Evolutionary conservation across 768 basidiomycete genomes (phyloP), one percentile per base, ranked within the genome.

Genomic region (Mycena filopes): DNA sequence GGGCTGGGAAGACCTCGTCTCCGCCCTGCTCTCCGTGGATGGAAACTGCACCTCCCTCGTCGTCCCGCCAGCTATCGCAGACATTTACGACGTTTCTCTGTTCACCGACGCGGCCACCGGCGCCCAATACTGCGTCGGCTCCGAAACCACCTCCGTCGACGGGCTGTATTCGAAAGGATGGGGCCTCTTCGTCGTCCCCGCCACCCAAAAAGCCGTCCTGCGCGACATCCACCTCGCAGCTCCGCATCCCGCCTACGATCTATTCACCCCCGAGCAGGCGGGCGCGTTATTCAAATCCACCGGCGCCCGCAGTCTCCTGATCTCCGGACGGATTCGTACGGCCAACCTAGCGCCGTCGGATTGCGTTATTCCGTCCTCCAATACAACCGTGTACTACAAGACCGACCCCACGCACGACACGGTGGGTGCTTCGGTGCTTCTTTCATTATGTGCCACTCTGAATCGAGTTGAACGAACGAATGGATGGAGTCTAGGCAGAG

Each of bases 351-450:
- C 65, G 25, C 60, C 71, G 5, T 80, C 81, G 2, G 64, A 69
- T 2, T 86, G 84, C 38, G 66, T 71, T 51, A 66, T 80, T 42
- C 67, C 76, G 2, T 53, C 68, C 12, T 64, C 66, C 1, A 58
- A 55, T 1, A 62, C 54, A 23, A 70, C 74, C 10, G 64, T 65
- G 4, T 83, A 82, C 69, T 82, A 79, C 50, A 77, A 71, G 60
- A 86, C 85, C 0, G 85, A 85, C 69, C 80, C 84, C 33, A 74
- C 82, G 3, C 85, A 86, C 70, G 82, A 83, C 56, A 75, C 76
- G 23, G 83, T 83, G 69, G 43, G 75, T 36, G 36, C n/a, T n/a
- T 53, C 13, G 21, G 5, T 21, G 25, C 25, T 28, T 47, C 25
- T 11, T 31, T 4, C 1, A 33, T 38, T 23, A 13, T 12, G 11